Conservation (phyloP, 257 asterid genomes). For the Echium plantagineum region DNA sequence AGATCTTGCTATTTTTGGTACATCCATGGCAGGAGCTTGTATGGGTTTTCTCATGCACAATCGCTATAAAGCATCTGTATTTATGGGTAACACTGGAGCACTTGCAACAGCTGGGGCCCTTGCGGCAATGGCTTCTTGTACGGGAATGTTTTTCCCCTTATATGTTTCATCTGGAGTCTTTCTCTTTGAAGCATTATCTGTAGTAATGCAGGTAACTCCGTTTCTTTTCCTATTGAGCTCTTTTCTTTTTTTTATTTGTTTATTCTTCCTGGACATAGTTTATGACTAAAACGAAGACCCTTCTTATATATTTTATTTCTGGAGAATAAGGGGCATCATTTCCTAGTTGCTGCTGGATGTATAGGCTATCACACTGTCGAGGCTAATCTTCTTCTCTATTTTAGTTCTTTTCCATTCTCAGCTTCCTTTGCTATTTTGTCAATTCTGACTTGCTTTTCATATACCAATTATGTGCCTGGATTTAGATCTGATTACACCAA, state of each 20-base stretch:
- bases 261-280: not conserved
- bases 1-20: conserved; percentile 85
- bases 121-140: conserved; percentile 92
- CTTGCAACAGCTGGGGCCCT: conserved; percentile 90
- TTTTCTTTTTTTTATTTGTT: not conserved
- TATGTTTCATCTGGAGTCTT: conserved; percentile 67
- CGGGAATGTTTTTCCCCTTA: conserved; percentile 91
- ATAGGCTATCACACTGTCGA: no score
- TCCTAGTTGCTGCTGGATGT: not conserved
- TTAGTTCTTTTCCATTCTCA: no score
- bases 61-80: conserved; percentile 64
- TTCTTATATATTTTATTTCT: no score
- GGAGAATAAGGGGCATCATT: not conserved
- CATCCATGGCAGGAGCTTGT: conserved; percentile 98
- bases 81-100: conserved; percentile 85
- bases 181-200: conserved; percentile 47
- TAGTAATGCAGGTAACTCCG: conserved; percentile 46
- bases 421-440: not conserved
- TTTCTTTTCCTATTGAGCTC: not conserved
- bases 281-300: not conserved
- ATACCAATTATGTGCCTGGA: not conserved
- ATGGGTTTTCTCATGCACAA: conserved; percentile 81
- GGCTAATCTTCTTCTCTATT: no score
- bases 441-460: not conserved
- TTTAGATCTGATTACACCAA: not conserved